phyloP scores from a whole-genome alignment of 148 eudicot genomes.

The Dysphania ambrosioides region DNA sequence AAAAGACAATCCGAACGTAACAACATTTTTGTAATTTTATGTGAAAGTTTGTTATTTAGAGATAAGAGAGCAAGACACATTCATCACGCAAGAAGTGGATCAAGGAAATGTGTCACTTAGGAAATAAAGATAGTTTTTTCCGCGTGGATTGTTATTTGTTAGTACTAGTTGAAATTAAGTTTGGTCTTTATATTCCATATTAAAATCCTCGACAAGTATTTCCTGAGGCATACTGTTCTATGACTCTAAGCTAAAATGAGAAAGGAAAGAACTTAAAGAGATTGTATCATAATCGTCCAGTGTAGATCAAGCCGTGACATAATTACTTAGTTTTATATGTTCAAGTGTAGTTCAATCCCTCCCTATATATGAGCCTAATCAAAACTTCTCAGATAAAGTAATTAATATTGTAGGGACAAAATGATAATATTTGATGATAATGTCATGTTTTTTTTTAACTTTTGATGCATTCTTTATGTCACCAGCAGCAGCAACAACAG shows the following conservation, averaged over 20 bases:
- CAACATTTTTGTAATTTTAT: too few relatives aligned
- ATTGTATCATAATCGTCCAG: background rate
- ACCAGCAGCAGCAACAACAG: conserved; percentile 14
- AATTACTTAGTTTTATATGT: background rate
- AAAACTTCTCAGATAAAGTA: conserved; percentile 4
- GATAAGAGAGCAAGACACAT: too few relatives aligned
- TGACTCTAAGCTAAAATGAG: background rate
- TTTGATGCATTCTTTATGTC: conserved; percentile 11
- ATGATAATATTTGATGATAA: conserved; percentile 42
- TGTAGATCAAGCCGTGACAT: background rate
- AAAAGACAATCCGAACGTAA: too few relatives aligned
- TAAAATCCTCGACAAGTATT: background rate
- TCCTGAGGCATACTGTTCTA: background rate
- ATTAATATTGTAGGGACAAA: conserved; percentile 31
- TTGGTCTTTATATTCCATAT: too few relatives aligned
- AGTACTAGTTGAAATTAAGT: too few relatives aligned
- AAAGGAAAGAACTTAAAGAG: background rate
- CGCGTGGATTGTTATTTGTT: too few relatives aligned
- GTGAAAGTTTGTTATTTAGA: too few relatives aligned
- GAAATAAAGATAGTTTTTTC: too few relatives aligned
- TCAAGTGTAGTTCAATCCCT: conserved; percentile 2
- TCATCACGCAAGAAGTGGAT: too few relatives aligned
- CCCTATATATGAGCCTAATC: background rate
- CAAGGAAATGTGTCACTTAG: too few relatives aligned
- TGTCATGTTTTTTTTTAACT: conserved; percentile 20